Percentiles rank a stretch among this genome's conserved stretches.
Evolutionary conservation across 345 rosid species (phyloP).

Genomic region (Noccaea bulbosa): DNA sequence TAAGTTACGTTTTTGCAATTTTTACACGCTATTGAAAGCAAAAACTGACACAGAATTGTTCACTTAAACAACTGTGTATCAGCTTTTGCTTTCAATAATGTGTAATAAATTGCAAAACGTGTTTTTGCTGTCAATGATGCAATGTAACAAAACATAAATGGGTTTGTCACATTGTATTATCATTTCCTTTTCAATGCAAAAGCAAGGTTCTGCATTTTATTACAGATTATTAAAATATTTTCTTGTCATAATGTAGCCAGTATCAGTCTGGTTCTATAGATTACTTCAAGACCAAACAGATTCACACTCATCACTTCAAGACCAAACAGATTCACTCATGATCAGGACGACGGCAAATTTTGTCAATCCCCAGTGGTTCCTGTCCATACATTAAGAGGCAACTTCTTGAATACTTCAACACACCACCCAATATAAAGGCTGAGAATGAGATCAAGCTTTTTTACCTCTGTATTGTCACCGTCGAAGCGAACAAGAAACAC

Average conservation of each 20-base stretch:
- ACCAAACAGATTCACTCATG: conserved; percentile 20
- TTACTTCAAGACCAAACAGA: background rate
- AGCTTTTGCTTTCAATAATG: too few species aligned
- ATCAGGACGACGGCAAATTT: conserved; percentile 43
- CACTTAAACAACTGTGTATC: too few species aligned
- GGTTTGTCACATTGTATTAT: background rate
- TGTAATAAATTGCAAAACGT: background rate
- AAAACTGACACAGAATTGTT: too few species aligned
- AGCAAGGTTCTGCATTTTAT: background rate
- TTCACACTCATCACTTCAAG: too few species aligned
- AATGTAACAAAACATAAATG: background rate
- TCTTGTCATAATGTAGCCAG: background rate
- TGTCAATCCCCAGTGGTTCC: conserved; percentile 36
- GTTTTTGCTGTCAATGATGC: background rate
- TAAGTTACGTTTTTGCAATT: too few species aligned
- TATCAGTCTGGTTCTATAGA: conserved; percentile 2
- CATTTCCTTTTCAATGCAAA: too few species aligned
- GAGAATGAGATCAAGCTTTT: background rate
- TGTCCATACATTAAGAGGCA: conserved; percentile 26
- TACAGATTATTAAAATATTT: background rate
- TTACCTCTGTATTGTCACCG: conserved; percentile 58
- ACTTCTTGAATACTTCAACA: conserved; percentile 25
- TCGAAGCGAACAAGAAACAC: conserved; percentile 63
- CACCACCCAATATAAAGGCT: conserved; percentile 11
- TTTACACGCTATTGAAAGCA: too few species aligned